Evolutionary conservation across 129 eudicot species (phyloP).

Genomic region (Arctium lappa): DNA sequence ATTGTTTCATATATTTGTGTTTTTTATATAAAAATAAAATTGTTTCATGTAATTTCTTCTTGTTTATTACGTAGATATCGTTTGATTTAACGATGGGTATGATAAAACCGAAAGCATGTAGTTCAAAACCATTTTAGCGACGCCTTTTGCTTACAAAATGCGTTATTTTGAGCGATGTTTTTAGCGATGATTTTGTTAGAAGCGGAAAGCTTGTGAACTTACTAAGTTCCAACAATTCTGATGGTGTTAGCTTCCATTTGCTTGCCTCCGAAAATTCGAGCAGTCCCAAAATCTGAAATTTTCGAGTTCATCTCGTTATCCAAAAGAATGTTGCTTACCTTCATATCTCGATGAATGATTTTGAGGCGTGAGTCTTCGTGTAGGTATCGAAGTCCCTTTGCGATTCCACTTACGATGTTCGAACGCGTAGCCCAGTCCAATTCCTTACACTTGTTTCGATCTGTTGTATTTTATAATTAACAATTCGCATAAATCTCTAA

Average conservation of each 20-base stretch:
- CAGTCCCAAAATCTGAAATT: conserved; percentile 39
- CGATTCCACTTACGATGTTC: conserved; percentile 32
- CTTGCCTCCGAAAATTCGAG: not conserved
- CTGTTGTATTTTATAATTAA: conserved; percentile 5
- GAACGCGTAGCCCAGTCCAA: conserved; percentile 35
- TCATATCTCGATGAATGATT: not conserved
- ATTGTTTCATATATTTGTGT: too few species aligned
- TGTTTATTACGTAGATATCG: too few species aligned
- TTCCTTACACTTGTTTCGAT: conserved; percentile 2
- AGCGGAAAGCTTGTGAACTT: conserved; percentile 2
- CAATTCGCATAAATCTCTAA: not conserved
- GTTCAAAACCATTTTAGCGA: too few species aligned
- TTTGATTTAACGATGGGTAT: too few species aligned
- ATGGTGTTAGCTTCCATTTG: conserved; percentile 3
- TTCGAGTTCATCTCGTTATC: conserved; percentile 35
- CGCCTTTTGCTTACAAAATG: too few species aligned
- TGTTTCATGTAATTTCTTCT: too few species aligned
- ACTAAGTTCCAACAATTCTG: conserved; percentile 36
- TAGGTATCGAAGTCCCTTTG: conserved; percentile 35
- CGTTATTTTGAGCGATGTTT: not conserved
- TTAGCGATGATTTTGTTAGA: not conserved
- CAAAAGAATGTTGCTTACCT: conserved; percentile 16
- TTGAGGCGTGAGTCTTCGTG: conserved; percentile 36
- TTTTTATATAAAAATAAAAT: too few species aligned
- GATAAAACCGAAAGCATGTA: too few species aligned